phyloP scores from a whole-genome alignment of 225 moss, liverwort and hornwort species.

The Physcomitrium patens region DNA sequence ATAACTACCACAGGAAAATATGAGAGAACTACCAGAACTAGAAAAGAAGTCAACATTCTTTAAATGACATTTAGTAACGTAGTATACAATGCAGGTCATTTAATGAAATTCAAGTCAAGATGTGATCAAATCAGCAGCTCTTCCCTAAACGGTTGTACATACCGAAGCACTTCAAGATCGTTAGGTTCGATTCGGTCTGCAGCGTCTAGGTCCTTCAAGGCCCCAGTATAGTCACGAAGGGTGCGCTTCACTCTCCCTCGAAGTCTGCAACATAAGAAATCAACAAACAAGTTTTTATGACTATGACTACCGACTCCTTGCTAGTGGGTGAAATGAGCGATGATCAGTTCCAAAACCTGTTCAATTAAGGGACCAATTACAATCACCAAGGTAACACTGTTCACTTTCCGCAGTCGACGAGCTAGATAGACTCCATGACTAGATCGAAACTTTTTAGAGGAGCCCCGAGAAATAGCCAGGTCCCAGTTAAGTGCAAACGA shows the following conservation, averaged over 20 bases:
- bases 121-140: neutral
- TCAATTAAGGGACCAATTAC: neutral
- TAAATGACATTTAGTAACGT: neutral
- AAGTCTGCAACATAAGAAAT: constrained; percentile 40
- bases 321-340: neutral
- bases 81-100: constrained; percentile 5
- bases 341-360: neutral
- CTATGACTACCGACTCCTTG: too few relatives aligned
- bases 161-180: constrained; percentile 56
- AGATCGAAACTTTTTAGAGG: constrained; percentile 2
- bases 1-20: neutral
- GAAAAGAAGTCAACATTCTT: neutral
- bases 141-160: neutral
- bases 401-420: constrained; percentile 2
- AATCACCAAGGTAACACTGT: neutral
- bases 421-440: constrained; percentile 19
- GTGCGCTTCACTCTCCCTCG: constrained; percentile 59
- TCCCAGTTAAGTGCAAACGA: constrained; percentile 9
- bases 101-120: constrained; percentile 1
- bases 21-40: neutral
- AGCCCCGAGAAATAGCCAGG: neutral
- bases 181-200: constrained; percentile 51
- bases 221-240: constrained; percentile 55
- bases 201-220: constrained; percentile 51
- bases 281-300: neutral